Evolutionary conservation across 75 land plant genomes (phyloP), one percentile per base, ranked within the genome.

Genomic region (Adiantum capillusveneris): DNA sequence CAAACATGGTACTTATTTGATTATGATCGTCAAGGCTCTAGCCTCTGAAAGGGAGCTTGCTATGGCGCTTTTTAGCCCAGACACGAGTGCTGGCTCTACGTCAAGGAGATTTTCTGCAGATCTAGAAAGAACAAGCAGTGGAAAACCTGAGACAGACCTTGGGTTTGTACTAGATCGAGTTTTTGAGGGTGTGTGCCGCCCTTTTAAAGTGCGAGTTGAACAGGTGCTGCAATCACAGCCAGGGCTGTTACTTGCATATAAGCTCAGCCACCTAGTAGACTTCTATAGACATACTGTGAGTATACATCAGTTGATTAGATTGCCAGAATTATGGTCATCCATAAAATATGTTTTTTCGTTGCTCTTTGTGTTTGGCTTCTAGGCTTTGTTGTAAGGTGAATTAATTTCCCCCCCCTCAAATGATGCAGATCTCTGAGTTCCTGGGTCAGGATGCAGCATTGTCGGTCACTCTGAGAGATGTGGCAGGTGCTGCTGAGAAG

Each of bases 181-280:
- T 42, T 94, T 94, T 70, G 96, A 90, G 79, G 98, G 96, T 42
- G 96, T 87, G 59, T 94, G 98, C 46, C 85, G 98, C 44, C 98
- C 98, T 45, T 94, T 94, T 56, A 94, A 94, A 86, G 85, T 86
- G 63, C 81, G 98, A 63, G 98, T 94, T 53, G 98, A 94, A 58
- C 98, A 94, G 69, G 98, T 94, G 50, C 68, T 94, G 63, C 98
- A 94, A 66, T 94, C 98, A 29, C 96, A 90, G 53, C 91, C 98
- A 41, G 72, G 76, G 52, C 79, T 94, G 52, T 68, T 90, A 18
- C 62, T 90, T 27, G 75, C 98, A 20, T 94, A 84, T 49, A 94
- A 90, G 66, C 82, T 94, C 16, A 86, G 75, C 73, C 92, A 86
- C 45, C 80, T 85, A 13, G 63, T 94, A 66, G 91, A 86, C 63